These are phyloP conservation scores for Kwoniella shivajii DNA, from an alignment of 1,284 basidiomycete genomes.

Conservation along the genomic window DNA sequence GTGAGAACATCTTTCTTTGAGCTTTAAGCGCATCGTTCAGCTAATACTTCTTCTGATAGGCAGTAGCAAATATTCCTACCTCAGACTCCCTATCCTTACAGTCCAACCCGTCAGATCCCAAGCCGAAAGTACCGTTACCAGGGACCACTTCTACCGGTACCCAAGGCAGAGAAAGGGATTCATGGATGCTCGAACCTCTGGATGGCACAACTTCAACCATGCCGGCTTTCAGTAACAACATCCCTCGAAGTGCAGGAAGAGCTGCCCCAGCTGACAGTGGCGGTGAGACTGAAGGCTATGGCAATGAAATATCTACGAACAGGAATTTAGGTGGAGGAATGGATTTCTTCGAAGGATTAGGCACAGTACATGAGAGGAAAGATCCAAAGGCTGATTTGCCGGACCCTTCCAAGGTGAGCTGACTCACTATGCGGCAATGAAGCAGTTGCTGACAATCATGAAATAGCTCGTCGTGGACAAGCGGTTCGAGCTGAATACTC, in stretches of 20 bases:
- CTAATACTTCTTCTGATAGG: slow-evolving; percentile 16
- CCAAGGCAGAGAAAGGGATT: slow-evolving; percentile 67
- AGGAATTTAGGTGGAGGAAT: slow-evolving; percentile 59
- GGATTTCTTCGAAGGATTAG: slow-evolving; percentile 84
- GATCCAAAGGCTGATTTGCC: slow-evolving; percentile 63
- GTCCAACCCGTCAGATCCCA: slow-evolving; percentile 58
- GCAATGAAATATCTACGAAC: slow-evolving; percentile 60
- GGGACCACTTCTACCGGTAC: slow-evolving; percentile 53
- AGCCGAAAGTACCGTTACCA: slow-evolving; percentile 59
- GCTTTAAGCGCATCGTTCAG: neutral
- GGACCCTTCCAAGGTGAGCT: slow-evolving; percentile 68
- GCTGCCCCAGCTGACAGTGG: slow-evolving; percentile 1
- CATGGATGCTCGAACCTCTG: slow-evolving; percentile 78
- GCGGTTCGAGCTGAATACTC: slow-evolving; percentile 74
- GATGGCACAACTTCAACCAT: slow-evolving; percentile 12
- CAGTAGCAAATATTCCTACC: slow-evolving; percentile 65
- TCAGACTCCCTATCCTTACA: slow-evolving; percentile 69
- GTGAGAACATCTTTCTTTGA: slow-evolving; percentile 55
- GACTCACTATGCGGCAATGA: neutral
- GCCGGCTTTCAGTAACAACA: slow-evolving; percentile 12
- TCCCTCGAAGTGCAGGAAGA: slow-evolving; percentile 27
- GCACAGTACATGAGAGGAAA: slow-evolving; percentile 71
- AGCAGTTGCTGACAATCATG: neutral
- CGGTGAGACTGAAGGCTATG: slow-evolving; percentile 69
- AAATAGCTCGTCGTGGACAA: slow-evolving; percentile 56